Conservation (phyloP, 805 yeast genomes). For the Kuraishia ogatae region DNA sequence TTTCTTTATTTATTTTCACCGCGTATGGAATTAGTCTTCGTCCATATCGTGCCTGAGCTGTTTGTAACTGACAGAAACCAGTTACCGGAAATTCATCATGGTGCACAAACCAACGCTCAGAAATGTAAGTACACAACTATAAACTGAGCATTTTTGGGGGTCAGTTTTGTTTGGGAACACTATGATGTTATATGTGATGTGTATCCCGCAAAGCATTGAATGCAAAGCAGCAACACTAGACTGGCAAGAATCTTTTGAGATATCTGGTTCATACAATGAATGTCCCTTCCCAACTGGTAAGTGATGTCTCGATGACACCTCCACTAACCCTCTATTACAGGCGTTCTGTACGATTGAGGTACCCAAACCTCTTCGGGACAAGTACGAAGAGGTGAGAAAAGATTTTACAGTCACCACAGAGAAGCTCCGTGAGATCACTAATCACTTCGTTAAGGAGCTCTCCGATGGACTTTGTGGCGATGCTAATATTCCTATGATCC, state of each 20-base stretch:
- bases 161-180: not conserved
- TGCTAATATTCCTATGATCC: constrained; percentile 93
- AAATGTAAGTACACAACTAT: not conserved
- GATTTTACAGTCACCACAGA: constrained; percentile 55
- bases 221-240: too few relatives aligned
- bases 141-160: not conserved
- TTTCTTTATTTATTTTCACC: not conserved
- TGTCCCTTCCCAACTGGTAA: too few relatives aligned
- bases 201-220: too few relatives aligned
- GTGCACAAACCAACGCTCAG: not conserved
- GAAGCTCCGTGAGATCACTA: constrained; percentile 55
- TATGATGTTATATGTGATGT: too few relatives aligned
- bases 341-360: constrained; percentile 58
- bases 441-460: constrained; percentile 72
- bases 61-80: too few relatives aligned
- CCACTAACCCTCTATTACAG: not conserved
- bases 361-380: constrained; percentile 51
- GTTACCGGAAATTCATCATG: not conserved
- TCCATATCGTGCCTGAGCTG: too few relatives aligned
- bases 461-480: constrained; percentile 67
- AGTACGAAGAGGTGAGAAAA: constrained; percentile 48
- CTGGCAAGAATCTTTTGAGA: too few relatives aligned
- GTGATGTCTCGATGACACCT: too few relatives aligned
- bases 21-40: too few relatives aligned
- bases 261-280: too few relatives aligned